Percentiles rank a stretch among this genome's conserved stretches.
Conservation (phyloP, 2,329 filamentous ascomycete genomes). For the Thelonectria olida region DNA sequence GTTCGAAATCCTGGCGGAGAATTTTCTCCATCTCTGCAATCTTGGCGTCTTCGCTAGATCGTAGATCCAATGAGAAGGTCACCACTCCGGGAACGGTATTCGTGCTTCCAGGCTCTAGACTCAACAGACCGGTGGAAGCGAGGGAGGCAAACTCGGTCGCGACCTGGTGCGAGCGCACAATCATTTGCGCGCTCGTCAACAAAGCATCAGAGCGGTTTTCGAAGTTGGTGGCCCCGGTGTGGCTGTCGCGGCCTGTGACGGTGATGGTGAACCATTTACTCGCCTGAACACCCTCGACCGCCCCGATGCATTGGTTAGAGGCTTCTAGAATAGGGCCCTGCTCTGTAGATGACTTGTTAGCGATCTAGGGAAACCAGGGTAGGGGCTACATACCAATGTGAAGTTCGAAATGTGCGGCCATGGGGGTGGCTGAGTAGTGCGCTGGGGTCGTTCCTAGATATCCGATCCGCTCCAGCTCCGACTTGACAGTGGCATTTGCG, state of each 20-base stretch:
- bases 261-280: slow-evolving; percentile 30
- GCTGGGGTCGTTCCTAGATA: slow-evolving; percentile 65
- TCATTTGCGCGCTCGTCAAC: slow-evolving; percentile 39
- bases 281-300: slow-evolving; percentile 27
- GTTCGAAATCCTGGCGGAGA: not conserved
- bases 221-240: slow-evolving; percentile 36
- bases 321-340: slow-evolving; percentile 57
- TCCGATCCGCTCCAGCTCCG: slow-evolving; percentile 73
- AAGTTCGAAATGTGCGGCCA: slow-evolving; percentile 82
- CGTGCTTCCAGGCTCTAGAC: not conserved
- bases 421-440: slow-evolving; percentile 52
- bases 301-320: not conserved
- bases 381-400: too few species aligned
- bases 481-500: slow-evolving; percentile 40
- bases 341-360: too few species aligned
- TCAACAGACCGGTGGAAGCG: not conserved
- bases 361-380: too few species aligned
- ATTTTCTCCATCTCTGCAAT: not conserved
- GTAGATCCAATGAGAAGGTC: not conserved
- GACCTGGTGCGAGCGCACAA: slow-evolving; percentile 34
- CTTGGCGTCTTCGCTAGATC: not conserved
- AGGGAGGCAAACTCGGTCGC: slow-evolving; percentile 14
- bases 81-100: not conserved
- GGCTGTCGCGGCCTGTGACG: slow-evolving; percentile 30
- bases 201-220: slow-evolving; percentile 39